A percentile compares a stretch with the other conserved stretches of the same genome.
phyloP scores from a whole-genome alignment of 805 yeast species.

The Candida broadrunensis region DNA sequence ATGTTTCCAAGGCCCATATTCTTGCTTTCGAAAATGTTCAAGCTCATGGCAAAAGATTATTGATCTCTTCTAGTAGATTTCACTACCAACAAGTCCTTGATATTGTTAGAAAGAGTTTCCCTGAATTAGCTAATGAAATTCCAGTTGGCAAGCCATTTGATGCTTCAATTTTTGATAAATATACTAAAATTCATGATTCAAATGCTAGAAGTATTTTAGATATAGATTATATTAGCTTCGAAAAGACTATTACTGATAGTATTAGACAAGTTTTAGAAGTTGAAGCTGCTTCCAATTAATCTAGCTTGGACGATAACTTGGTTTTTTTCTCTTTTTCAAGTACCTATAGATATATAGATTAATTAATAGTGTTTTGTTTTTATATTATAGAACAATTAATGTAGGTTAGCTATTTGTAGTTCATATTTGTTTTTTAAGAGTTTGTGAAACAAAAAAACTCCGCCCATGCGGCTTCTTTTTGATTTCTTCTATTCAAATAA shows the following conservation, averaged over 20 bases:
- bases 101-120: constrained; percentile 18
- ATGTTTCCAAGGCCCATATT: constrained; percentile 24
- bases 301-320: no score
- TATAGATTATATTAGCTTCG: constrained; percentile 31
- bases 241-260: constrained; percentile 40
- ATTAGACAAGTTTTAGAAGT: constrained; percentile 22
- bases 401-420: no score
- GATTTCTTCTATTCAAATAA: no score
- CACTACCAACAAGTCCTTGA: constrained; percentile 17
- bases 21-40: constrained; percentile 19
- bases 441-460: no score
- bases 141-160: constrained; percentile 39
- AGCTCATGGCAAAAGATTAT: constrained; percentile 24
- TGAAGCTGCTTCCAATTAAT: no score
- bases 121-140: constrained; percentile 28
- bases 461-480: no score
- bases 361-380: no score
- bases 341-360: no score
- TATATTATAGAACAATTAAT: no score
- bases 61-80: constrained; percentile 12
- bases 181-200: constrained; percentile 22
- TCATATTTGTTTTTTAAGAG: no score
- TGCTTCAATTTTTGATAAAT: constrained; percentile 10
- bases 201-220: constrained; percentile 30
- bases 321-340: no score